A percentile compares a stretch with the other conserved stretches of the same genome.
Evolutionary conservation across 2,329 filamentous ascomycete species (phyloP).

Genomic region (Mycosphaerella arachidis): DNA sequence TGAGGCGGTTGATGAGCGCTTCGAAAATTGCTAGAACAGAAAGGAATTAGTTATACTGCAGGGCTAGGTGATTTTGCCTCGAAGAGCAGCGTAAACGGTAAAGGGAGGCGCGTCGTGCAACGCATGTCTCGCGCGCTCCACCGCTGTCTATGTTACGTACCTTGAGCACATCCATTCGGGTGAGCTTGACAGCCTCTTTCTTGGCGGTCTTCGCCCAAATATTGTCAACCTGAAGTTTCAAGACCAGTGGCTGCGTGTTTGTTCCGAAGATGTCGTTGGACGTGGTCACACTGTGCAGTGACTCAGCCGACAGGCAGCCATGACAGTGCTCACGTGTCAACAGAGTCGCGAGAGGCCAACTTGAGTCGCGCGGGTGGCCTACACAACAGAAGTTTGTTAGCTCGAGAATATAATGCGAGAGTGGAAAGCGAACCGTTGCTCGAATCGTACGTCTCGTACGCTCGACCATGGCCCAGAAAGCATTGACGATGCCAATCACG

Average conservation of each 20-base stretch:
- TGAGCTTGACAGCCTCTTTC: constrained; percentile 10
- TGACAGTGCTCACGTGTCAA: constrained; percentile 18
- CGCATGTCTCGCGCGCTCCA: too few relatives aligned
- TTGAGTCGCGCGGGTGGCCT: not conserved
- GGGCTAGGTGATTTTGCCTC: too few relatives aligned
- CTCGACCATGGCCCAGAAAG: too few relatives aligned
- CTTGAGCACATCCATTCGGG: constrained; percentile 34
- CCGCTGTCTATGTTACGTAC: too few relatives aligned
- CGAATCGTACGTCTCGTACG: too few relatives aligned
- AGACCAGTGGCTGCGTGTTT: constrained; percentile 16
- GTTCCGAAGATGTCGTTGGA: not conserved
- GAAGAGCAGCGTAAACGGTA: too few relatives aligned
- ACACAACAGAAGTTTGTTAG: too few relatives aligned
- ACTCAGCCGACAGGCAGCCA: constrained; percentile 22
- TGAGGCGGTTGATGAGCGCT: constrained; percentile 34
- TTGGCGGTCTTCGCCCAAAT: not conserved
- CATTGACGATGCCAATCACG: too few relatives aligned
- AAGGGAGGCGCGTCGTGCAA: too few relatives aligned
- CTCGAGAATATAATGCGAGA: too few relatives aligned
- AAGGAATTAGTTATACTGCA: too few relatives aligned
- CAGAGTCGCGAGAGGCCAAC: constrained; percentile 9
- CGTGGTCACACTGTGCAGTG: constrained; percentile 8
- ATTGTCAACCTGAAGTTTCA: constrained; percentile 17
- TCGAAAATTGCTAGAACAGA: constrained; percentile 32
- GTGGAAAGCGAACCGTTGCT: too few relatives aligned